Percentiles rank a stretch among this genome's conserved stretches.
phyloP scores from a whole-genome alignment of 1,139 yeast genomes.

The Hyphopichia khmerensis region DNA sequence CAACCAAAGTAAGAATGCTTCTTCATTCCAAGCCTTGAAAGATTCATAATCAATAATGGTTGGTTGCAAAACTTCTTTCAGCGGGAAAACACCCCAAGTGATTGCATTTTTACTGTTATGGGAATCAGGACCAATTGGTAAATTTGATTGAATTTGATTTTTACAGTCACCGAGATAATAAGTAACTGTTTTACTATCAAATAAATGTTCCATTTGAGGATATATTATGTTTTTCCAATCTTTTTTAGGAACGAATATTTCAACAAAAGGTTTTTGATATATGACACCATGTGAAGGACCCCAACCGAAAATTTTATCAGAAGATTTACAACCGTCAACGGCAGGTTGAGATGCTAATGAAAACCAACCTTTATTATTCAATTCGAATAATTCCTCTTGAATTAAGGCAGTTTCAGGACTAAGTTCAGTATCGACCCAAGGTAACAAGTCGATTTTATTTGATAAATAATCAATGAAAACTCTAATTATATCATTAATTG shows the following conservation, averaged over 20 bases:
- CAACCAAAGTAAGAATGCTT: conserved; percentile 85
- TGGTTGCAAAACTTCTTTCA: conserved; percentile 81
- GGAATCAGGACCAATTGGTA: conserved; percentile 32
- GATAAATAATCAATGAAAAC: conserved; percentile 75
- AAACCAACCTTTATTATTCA: conserved; percentile 75
- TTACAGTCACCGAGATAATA: conserved; percentile 69
- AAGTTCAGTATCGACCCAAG: conserved; percentile 88
- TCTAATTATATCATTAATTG: conserved; percentile 59
- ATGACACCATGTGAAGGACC: conserved; percentile 90
- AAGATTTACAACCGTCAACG: conserved; percentile 69
- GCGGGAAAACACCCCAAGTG: conserved; percentile 96
- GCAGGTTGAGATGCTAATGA: conserved; percentile 97
- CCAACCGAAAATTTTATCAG: conserved; percentile 94
- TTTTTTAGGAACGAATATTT: conserved; percentile 77
- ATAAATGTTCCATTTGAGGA: conserved; percentile 48
- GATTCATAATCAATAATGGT: conserved; percentile 87
- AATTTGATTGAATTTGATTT: conserved; percentile 61
- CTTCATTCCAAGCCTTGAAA: conserved; percentile 91
- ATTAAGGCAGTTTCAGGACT: conserved; percentile 89
- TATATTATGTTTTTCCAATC: conserved; percentile 63
- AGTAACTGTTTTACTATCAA: conserved; percentile 49
- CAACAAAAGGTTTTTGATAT: conserved; percentile 90
- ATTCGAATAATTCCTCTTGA: conserved; percentile 81
- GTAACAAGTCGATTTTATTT: conserved; percentile 72
- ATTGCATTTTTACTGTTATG: conserved; percentile 62